Evolutionary conservation across 768 basidiomycete species (phyloP).

Genomic region (Termitomyces sp.): DNA sequence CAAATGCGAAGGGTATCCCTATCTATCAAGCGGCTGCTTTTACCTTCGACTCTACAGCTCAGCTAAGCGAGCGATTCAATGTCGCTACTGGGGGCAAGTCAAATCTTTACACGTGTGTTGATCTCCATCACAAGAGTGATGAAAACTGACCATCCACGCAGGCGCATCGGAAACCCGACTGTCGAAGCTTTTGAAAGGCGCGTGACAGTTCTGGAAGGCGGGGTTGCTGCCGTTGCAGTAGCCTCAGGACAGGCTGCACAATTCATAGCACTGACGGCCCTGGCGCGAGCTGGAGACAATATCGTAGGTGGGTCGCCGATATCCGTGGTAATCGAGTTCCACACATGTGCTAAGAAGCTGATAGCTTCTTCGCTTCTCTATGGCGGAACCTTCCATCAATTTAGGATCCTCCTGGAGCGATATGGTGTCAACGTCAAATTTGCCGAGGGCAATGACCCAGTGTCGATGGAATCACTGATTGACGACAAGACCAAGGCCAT

Average conservation of each 20-base stretch:
- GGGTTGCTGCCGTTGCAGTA: constrained; percentile 51
- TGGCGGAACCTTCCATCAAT: constrained; percentile 49
- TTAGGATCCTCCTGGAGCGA: constrained; percentile 43
- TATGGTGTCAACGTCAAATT: constrained; percentile 50
- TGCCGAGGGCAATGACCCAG: constrained; percentile 41
- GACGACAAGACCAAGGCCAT: constrained; percentile 56
- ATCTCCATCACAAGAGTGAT: too few species aligned
- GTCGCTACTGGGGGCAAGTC: constrained; percentile 3
- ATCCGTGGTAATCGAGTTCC: neutral
- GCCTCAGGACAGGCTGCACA: constrained; percentile 61
- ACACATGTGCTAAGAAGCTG: neutral
- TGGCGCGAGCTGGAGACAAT: constrained; percentile 56
- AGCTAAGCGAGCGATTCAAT: constrained; percentile 24
- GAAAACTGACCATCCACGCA: neutral
- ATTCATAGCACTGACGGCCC: constrained; percentile 49
- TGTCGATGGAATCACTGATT: constrained; percentile 43
- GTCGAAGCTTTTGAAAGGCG: constrained; percentile 59
- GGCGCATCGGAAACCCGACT: constrained; percentile 14
- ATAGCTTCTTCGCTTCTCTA: constrained; percentile 6
- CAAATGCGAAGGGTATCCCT: constrained; percentile 56
- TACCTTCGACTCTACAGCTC: constrained; percentile 44
- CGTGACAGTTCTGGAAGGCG: constrained; percentile 61
- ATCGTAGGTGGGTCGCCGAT: constrained; percentile 37
- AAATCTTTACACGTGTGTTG: constrained; percentile 6
- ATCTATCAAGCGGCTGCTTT: constrained; percentile 57